phyloP scores from a whole-genome alignment of 2,329 filamentous ascomycete genomes.

The Karstenula rhodostoma region DNA sequence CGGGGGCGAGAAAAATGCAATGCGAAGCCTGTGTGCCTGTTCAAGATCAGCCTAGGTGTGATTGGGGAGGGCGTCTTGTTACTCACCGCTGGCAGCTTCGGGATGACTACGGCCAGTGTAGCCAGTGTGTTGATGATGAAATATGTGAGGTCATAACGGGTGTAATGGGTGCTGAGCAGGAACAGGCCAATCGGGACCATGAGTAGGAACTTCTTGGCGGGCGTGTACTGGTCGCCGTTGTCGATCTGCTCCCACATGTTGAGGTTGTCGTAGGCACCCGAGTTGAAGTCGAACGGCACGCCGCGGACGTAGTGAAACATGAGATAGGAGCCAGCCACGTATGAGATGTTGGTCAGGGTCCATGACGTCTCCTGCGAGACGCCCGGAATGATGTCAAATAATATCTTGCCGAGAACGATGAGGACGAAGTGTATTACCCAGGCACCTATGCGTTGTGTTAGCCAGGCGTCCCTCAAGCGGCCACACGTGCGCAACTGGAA shows the following conservation, averaged over 20 bases:
- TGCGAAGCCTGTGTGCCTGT: slow-evolving; percentile 51
- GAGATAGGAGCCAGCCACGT: slow-evolving; percentile 98
- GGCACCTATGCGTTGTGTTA: slow-evolving; percentile 69
- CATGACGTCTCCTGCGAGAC: slow-evolving; percentile 98
- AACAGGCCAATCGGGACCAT: slow-evolving; percentile 94
- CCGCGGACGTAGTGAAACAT: slow-evolving; percentile 99
- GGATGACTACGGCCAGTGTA: slow-evolving; percentile 90
- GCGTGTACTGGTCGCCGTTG: slow-evolving; percentile 97
- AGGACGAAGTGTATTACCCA: slow-evolving; percentile 98
- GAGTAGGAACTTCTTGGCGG: slow-evolving; percentile 97
- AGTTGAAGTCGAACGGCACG: slow-evolving; percentile 98
- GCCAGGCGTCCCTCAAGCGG: slow-evolving; percentile 13
- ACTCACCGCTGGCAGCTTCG: slow-evolving; percentile 91
- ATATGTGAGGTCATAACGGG: slow-evolving; percentile 95
- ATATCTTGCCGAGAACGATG: slow-evolving; percentile 89
- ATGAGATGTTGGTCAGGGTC: slow-evolving; percentile 98
- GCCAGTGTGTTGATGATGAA: slow-evolving; percentile 98
- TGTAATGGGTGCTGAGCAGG: slow-evolving; percentile 97
- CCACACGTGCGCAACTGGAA: slow-evolving; percentile 8
- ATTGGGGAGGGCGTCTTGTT: neutral
- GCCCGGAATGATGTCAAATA: slow-evolving; percentile 95
- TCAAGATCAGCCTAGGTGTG: slow-evolving; percentile 18
- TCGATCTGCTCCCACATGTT: slow-evolving; percentile 99
- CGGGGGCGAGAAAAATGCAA: slow-evolving; percentile 49
- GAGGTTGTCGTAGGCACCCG: slow-evolving; percentile 96